phyloP scores from a whole-genome alignment of 2,329 filamentous ascomycete species.

The Botryotinia convoluta region DNA sequence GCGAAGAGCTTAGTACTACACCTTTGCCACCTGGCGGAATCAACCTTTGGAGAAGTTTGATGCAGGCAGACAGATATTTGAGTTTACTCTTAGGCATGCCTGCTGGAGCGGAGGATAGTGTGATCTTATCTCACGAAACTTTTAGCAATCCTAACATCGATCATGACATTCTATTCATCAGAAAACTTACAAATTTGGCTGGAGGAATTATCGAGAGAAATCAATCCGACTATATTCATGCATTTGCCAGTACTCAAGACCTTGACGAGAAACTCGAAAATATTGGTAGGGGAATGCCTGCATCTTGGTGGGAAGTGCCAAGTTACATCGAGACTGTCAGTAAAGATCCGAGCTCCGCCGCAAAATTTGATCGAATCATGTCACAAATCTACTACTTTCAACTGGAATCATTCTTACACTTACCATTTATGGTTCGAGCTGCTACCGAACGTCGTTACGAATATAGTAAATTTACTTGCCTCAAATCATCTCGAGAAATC shows the following conservation, averaged over 20 bases:
- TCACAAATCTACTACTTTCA: constrained; percentile 37
- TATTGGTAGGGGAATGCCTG: constrained; percentile 32
- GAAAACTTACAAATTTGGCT: constrained; percentile 30
- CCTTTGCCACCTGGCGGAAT: constrained; percentile 29
- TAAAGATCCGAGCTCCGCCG: constrained; percentile 16
- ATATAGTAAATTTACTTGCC: constrained; percentile 37
- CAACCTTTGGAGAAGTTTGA: constrained; percentile 47
- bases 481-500: constrained; percentile 35
- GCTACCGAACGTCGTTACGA: constrained; percentile 36
- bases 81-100: constrained; percentile 35
- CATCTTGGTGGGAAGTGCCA: constrained; percentile 35
- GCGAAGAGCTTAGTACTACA: constrained; percentile 15
- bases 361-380: constrained; percentile 32
- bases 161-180: constrained; percentile 28
- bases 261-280: constrained; percentile 36
- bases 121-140: constrained; percentile 29
- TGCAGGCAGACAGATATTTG: constrained; percentile 48
- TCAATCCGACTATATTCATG: constrained; percentile 26
- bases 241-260: constrained; percentile 35
- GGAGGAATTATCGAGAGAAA: constrained; percentile 36
- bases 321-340: constrained; percentile 14
- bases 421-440: constrained; percentile 38
- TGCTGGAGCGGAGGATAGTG: constrained; percentile 26
- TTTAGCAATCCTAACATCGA: constrained; percentile 32
- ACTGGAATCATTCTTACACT: constrained; percentile 32